These are phyloP conservation scores for Papilionanthe hybrid DNA, from an alignment of 116 monocot genomes.

Conservation along the genomic window DNA sequence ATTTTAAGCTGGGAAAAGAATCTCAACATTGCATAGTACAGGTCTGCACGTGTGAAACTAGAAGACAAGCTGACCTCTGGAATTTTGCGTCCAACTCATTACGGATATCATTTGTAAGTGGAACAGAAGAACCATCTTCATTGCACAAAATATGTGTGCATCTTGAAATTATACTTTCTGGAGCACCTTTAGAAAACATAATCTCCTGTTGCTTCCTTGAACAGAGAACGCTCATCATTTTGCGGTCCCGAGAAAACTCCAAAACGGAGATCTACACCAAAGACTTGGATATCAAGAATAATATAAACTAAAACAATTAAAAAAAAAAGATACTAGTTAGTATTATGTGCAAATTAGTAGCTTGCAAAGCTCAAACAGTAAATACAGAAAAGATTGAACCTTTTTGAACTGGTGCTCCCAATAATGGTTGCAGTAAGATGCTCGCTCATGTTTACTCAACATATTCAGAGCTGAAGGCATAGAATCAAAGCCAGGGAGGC, in stretches of 20 bases:
- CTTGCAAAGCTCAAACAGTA: not conserved
- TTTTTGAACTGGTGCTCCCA: slow-evolving; percentile 99
- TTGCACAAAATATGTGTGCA: slow-evolving; percentile 99
- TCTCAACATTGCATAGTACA: not conserved
- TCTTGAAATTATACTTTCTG: slow-evolving; percentile 87
- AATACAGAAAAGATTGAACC: slow-evolving; percentile 33
- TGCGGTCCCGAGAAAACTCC: slow-evolving; percentile 96
- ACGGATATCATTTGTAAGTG: slow-evolving; percentile 82
- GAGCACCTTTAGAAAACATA: slow-evolving; percentile 99
- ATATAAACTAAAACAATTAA: not conserved
- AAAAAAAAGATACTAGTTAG: not conserved
- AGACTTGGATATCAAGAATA: slow-evolving; percentile 10
- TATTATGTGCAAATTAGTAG: not conserved
- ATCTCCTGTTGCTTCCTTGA: slow-evolving; percentile 91
- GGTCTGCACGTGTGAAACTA: not conserved
- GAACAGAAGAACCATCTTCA: slow-evolving; percentile 95
- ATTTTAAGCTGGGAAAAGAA: not conserved
- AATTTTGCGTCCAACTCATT: slow-evolving; percentile 76
- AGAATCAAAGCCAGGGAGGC: slow-evolving; percentile 99
- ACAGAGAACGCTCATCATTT: slow-evolving; percentile 99
- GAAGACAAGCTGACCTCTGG: slow-evolving; percentile 49
- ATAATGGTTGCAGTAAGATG: slow-evolving; percentile 94
- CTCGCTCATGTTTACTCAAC: slow-evolving; percentile 87
- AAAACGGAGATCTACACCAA: slow-evolving; percentile 59
- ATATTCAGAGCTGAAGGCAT: slow-evolving; percentile 96